These are phyloP conservation scores for Fomitopsis pulvina DNA, from an alignment of 768 basidiomycete genomes.

Conservation along the genomic window DNA sequence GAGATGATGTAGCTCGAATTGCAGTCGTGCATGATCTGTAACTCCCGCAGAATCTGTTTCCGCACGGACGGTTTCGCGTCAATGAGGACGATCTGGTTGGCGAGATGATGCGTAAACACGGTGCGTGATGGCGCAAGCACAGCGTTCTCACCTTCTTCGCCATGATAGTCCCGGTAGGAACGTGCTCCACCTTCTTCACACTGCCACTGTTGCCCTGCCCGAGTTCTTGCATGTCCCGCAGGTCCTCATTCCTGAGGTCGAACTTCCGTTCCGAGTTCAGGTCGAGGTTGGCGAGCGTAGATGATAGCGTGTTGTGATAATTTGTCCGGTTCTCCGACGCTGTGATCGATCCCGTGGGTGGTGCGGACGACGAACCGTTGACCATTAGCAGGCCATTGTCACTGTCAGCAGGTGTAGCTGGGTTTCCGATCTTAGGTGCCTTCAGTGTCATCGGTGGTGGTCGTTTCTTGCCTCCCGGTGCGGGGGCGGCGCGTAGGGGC, in stretches of 20 bases:
- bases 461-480: constrained; percentile 54
- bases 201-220: constrained; percentile 97
- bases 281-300: constrained; percentile 81
- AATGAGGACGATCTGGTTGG: constrained; percentile 79
- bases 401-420: constrained; percentile 26
- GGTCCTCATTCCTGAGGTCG: constrained; percentile 82
- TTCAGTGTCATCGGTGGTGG: constrained; percentile 82
- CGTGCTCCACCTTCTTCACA: constrained; percentile 92
- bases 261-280: constrained; percentile 81
- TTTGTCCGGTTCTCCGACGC: constrained; percentile 56
- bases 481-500: constrained; percentile 26
- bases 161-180: constrained; percentile 88
- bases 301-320: constrained; percentile 75
- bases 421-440: constrained; percentile 52
- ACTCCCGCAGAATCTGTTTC: constrained; percentile 95
- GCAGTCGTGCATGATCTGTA: constrained; percentile 99
- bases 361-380: constrained; percentile 45
- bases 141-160: constrained; percentile 83
- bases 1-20: constrained; percentile 90
- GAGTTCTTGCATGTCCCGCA: constrained; percentile 85
- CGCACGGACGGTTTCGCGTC: constrained; percentile 94
- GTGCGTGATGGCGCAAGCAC: background rate
- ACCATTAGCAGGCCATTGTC: constrained; percentile 44
- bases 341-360: constrained; percentile 35
- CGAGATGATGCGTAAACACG: background rate